Evolutionary conservation across 352 stramenopile species (phyloP).

Genomic region (Phytophthora constricta): DNA sequence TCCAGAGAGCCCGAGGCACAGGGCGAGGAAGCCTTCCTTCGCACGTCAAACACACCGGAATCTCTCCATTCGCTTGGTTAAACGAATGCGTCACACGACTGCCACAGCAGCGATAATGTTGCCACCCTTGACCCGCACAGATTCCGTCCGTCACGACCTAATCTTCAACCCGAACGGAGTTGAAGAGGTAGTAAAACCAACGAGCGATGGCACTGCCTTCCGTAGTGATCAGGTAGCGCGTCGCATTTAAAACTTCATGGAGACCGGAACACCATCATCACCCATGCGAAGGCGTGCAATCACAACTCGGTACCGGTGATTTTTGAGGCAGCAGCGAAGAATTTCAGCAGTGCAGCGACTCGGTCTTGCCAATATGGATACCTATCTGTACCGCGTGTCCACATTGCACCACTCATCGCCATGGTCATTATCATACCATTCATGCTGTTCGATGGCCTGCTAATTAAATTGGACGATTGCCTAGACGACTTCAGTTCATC

Average conservation of each 20-base stretch:
- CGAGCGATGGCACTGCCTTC: conserved; percentile 34
- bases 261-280: conserved; percentile 26
- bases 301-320: conserved; percentile 39
- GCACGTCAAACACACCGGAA: not conserved
- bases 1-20: conserved; percentile 54
- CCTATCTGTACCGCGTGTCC: no score
- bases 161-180: conserved; percentile 37
- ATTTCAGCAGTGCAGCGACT: conserved; percentile 6
- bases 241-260: conserved; percentile 43
- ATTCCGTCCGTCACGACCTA: conserved; percentile 39
- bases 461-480: no score
- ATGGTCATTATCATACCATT: no score
- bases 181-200: conserved; percentile 41
- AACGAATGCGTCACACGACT: not conserved
- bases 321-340: conserved; percentile 34
- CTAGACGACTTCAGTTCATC: no score
- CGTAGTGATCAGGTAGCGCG: conserved; percentile 48
- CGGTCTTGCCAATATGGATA: no score
- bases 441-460: no score
- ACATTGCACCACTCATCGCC: no score
- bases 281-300: conserved; percentile 34
- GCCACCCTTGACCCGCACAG: conserved; percentile 14
- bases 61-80: not conserved
- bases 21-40: conserved; percentile 29
- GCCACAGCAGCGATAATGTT: conserved; percentile 1